Percentiles rank a stretch among this genome's conserved stretches.
These are phyloP conservation scores for Tolypocladium nubicola DNA, from an alignment of 2,329 filamentous ascomycete genomes.

Conservation along the genomic window DNA sequence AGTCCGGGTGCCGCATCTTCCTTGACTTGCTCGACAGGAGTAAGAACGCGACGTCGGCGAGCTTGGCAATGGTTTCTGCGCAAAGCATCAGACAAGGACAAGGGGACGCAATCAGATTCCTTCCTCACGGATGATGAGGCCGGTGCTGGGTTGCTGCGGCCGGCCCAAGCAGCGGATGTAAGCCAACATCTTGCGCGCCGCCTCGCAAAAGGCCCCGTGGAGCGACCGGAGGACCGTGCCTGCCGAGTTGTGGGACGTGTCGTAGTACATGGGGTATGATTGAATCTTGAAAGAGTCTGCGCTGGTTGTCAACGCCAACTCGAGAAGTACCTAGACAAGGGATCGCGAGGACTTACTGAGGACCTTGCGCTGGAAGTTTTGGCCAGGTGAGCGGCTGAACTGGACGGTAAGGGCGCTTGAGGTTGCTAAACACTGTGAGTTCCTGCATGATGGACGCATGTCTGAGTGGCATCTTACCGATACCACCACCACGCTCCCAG, in stretches of 20 bases:
- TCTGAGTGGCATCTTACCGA: constrained; percentile 29
- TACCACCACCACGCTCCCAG: constrained; percentile 37
- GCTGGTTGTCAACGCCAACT: not conserved
- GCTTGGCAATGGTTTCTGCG: constrained; percentile 51
- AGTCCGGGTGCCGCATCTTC: constrained; percentile 34
- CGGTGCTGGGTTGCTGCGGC: constrained; percentile 42
- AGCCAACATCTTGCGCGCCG: constrained; percentile 64
- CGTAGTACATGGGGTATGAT: constrained; percentile 73
- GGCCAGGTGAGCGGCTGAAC: constrained; percentile 58
- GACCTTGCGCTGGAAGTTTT: constrained; percentile 70
- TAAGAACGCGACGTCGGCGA: constrained; percentile 53
- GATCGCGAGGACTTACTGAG: constrained; percentile 39
- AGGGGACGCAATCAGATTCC: accelerated
- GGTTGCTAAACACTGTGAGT: constrained; percentile 23
- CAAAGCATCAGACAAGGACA: constrained; percentile 1
- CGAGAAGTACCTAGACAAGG: not conserved
- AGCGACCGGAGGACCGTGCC: constrained; percentile 64
- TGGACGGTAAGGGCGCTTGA: constrained; percentile 73
- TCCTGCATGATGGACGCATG: not conserved
- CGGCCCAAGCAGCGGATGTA: constrained; percentile 49
- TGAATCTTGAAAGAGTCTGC: constrained; percentile 69
- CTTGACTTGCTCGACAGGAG: constrained; percentile 49
- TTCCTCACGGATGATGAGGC: constrained; percentile 53
- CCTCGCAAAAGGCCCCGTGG: constrained; percentile 62
- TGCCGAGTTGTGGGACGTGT: constrained; percentile 65